Conservation (phyloP, 2,329 filamentous ascomycete species). For the Pseudopithomyces chartarum region DNA sequence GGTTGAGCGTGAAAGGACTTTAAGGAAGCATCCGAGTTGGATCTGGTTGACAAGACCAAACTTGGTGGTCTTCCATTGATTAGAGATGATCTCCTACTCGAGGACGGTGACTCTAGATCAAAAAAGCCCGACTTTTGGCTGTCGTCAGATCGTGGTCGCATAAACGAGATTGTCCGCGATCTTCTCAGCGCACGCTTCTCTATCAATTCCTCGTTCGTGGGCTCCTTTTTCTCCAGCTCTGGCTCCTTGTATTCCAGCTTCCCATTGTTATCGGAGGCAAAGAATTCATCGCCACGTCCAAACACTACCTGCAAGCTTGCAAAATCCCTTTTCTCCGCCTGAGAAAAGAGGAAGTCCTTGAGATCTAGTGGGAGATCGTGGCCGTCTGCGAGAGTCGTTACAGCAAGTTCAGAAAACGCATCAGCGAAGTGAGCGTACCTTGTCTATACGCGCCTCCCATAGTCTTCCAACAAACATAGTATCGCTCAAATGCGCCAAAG, state of each 20-base stretch:
- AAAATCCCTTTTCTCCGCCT: constrained; percentile 37
- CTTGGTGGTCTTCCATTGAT: constrained; percentile 25
- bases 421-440: constrained; percentile 26
- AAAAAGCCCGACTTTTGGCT: constrained; percentile 18
- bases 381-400: constrained; percentile 27
- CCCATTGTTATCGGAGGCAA: constrained; percentile 45
- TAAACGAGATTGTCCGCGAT: constrained; percentile 36
- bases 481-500: constrained; percentile 47
- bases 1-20: constrained; percentile 10
- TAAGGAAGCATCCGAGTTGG: constrained; percentile 26
- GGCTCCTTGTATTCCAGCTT: constrained; percentile 45
- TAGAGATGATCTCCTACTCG: constrained; percentile 26
- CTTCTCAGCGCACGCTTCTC: constrained; percentile 29
- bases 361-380: constrained; percentile 41
- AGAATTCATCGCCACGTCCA: constrained; percentile 46
- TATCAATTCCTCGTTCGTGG: constrained; percentile 17
- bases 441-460: constrained; percentile 41
- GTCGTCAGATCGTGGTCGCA: constrained; percentile 31
- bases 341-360: constrained; percentile 42
- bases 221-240: constrained; percentile 33
- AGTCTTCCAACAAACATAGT: constrained; percentile 48
- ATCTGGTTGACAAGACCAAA: constrained; percentile 24
- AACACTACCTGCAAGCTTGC: constrained; percentile 46
- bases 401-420: background rate
- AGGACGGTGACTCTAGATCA: constrained; percentile 10